Percentiles rank a stretch among this genome's conserved stretches.
Conservation (phyloP, 2,329 filamentous ascomycete genomes). For the Ascomycota sp. region DNA sequence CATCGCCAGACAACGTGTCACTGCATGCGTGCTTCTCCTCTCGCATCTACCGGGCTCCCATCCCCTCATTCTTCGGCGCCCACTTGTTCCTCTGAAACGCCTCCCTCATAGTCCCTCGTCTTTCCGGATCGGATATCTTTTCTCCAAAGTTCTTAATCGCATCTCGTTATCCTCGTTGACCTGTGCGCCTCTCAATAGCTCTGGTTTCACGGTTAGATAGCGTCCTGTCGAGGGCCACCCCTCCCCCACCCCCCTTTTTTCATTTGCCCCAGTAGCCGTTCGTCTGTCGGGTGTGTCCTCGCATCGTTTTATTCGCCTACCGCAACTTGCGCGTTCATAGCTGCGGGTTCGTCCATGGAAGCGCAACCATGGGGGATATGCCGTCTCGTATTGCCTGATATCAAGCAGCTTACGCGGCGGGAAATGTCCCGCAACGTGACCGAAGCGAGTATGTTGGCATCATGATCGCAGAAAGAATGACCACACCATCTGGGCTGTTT, state of each 20-base stretch:
- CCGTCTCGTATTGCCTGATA: constrained; percentile 16
- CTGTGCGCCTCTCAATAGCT: too few relatives aligned
- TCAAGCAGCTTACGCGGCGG: constrained; percentile 12
- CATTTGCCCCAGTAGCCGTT: too few relatives aligned
- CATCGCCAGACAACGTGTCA: constrained; percentile 2
- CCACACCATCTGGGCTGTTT: background rate
- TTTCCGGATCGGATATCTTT: constrained; percentile 12
- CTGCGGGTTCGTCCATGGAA: too few relatives aligned
- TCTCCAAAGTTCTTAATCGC: constrained; percentile 12
- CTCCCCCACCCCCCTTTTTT: too few relatives aligned
- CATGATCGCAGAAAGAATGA: background rate
- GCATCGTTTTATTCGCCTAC: too few relatives aligned
- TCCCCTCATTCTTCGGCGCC: background rate
- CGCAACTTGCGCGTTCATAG: too few relatives aligned
- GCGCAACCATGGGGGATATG: constrained; percentile 25
- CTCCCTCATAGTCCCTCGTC: background rate
- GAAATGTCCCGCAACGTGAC: constrained; percentile 15
- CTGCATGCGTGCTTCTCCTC: constrained; percentile 2
- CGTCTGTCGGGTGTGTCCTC: too few relatives aligned
- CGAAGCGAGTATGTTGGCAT: constrained; percentile 1
- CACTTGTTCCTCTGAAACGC: too few relatives aligned
- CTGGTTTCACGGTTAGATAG: too few relatives aligned
- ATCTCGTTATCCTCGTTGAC: too few relatives aligned
- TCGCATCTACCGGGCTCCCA: background rate
- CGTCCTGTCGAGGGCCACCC: too few relatives aligned